Evolutionary conservation across 768 basidiomycete species (phyloP).

Genomic region (Leccinellum luteum): DNA sequence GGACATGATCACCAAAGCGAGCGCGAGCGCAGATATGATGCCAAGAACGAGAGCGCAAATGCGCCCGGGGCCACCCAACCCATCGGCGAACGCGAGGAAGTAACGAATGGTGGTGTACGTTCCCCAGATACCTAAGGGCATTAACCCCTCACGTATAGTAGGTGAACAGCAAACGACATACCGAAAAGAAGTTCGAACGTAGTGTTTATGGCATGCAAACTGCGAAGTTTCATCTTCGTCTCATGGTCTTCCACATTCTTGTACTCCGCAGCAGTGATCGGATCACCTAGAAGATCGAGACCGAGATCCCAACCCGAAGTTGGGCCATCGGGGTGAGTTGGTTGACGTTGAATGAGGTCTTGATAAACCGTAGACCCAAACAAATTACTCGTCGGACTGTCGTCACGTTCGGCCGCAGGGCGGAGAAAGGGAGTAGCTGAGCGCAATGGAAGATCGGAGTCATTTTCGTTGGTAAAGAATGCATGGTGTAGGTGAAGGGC

Average conservation of each 20-base stretch:
- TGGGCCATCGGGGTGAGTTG: constrained; percentile 42
- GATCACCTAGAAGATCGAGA: constrained; percentile 32
- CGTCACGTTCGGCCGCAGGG: constrained; percentile 11
- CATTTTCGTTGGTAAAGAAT: constrained; percentile 40
- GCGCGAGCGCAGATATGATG: constrained; percentile 20
- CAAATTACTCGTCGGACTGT: constrained; percentile 14
- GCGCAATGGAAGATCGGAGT: constrained; percentile 14
- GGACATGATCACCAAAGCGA: constrained; percentile 34
- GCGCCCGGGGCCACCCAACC: constrained; percentile 41
- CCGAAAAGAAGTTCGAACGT: constrained; percentile 37
- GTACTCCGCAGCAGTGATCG: constrained; percentile 30
- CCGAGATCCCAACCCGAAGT: constrained; percentile 30
- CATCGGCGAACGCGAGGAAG: constrained; percentile 53
- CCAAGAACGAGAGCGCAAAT: constrained; percentile 31
- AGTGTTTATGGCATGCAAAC: constrained; percentile 30
- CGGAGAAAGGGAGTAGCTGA: constrained; percentile 23
- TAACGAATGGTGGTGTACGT: constrained; percentile 64
- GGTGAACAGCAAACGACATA: constrained; percentile 20
- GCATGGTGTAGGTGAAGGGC: constrained; percentile 58
- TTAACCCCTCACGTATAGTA: background rate
- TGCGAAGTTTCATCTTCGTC: constrained; percentile 33
- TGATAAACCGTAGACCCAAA: constrained; percentile 32
- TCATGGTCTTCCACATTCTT: constrained; percentile 27
- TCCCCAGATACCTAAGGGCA: constrained; percentile 51
- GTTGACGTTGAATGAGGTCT: constrained; percentile 37